Percentiles rank a stretch among this genome's conserved stretches.
phyloP scores from a whole-genome alignment of 345 rosid species.

The Populus alba region DNA sequence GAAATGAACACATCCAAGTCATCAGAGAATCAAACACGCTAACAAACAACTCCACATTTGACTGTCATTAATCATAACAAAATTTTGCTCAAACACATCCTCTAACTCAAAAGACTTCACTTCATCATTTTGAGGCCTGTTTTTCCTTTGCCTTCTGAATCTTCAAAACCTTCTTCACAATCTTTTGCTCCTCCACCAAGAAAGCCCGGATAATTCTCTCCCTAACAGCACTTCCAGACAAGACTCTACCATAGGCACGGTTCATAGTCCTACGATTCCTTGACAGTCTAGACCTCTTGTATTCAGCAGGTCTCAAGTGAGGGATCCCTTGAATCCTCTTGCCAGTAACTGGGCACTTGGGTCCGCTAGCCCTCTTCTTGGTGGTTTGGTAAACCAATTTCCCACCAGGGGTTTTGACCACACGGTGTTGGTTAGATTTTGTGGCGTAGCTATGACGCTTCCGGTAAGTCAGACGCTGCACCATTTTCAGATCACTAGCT shows the following conservation, averaged over 20 bases:
- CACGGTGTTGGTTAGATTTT: constrained; percentile 83
- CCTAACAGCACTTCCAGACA: constrained; percentile 29
- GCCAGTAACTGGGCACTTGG: constrained; percentile 35
- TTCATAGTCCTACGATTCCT: constrained; percentile 31
- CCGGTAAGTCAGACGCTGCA: constrained; percentile 85
- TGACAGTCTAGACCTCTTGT: constrained; percentile 31
- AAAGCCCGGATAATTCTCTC: constrained; percentile 31
- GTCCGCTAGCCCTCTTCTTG: constrained; percentile 36
- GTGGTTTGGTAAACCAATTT: constrained; percentile 33
- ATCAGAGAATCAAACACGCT: neutral
- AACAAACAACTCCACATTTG: neutral
- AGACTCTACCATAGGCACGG: constrained; percentile 31
- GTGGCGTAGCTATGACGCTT: constrained; percentile 93
- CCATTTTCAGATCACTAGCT: constrained; percentile 44
- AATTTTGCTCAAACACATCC: constrained; percentile 5
- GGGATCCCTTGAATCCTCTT: constrained; percentile 41
- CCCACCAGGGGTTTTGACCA: constrained; percentile 80
- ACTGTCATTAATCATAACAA: neutral
- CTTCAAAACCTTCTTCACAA: constrained; percentile 33
- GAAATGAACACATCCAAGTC: neutral
- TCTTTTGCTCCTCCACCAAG: constrained; percentile 31
- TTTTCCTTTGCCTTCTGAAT: constrained; percentile 31
- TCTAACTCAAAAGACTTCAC: neutral
- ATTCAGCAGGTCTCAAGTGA: constrained; percentile 35
- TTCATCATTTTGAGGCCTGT: constrained; percentile 6